Conservation (phyloP, 2,329 filamentous ascomycete species). For the Microdochium nivale region DNA sequence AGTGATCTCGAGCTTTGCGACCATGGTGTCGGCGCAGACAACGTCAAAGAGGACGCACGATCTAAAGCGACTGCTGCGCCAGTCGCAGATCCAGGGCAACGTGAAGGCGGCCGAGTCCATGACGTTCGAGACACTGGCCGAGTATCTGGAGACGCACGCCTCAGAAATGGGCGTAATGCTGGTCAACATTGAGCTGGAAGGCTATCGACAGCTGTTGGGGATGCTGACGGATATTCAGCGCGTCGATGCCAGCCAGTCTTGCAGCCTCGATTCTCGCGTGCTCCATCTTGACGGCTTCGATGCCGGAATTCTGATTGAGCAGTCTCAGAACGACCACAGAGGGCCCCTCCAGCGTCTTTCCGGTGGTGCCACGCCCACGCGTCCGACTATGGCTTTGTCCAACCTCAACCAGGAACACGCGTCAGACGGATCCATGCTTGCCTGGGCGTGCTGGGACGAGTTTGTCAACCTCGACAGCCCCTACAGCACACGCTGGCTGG, state of each 20-base stretch:
- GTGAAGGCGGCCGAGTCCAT: conserved; percentile 13
- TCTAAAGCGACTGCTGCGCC: conserved; percentile 14
- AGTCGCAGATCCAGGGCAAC: conserved; percentile 14
- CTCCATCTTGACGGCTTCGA: conserved; percentile 11
- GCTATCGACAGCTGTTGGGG: conserved; percentile 7
- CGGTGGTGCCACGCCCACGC: conserved; percentile 5
- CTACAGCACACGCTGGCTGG: conserved; percentile 16
- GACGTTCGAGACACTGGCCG: conserved; percentile 11
- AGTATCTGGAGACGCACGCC: conserved; percentile 8
- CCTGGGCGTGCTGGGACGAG: conserved; percentile 20
- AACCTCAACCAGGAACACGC: conserved; percentile 1
- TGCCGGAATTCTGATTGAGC: conserved; percentile 12
- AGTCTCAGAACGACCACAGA: conserved; percentile 7
- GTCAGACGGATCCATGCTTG: conserved; percentile 14
- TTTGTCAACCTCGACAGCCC: conserved; percentile 17
- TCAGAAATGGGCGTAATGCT: conserved; percentile 12
- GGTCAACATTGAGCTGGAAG: conserved; percentile 9
- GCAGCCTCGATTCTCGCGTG: conserved; percentile 10
- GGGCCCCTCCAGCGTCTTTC: conserved; percentile 5
- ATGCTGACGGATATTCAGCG: conserved; percentile 3
- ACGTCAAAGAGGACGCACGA: conserved; percentile 18
- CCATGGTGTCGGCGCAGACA: conserved; percentile 16
- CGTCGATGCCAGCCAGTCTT: conserved; percentile 4
- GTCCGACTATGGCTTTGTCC: conserved; percentile 6
- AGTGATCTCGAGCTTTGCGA: conserved; percentile 10